Percentiles rank a stretch among this genome's conserved stretches.
Conservation (phyloP, 192 early-diverging fungal genomes). For the Rhizophagus prolifer region DNA sequence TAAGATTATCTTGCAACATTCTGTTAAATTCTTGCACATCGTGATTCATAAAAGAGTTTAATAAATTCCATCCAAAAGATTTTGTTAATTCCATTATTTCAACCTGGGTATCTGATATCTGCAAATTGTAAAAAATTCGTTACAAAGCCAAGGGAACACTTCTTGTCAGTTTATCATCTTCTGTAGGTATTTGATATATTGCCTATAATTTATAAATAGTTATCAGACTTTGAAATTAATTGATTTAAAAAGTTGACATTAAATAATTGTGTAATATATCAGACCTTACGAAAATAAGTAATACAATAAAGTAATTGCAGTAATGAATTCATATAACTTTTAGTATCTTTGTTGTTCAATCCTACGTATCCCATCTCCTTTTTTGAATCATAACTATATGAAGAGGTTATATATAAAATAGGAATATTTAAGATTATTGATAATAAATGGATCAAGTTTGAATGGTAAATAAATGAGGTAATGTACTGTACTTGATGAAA, state of each 20-base stretch:
- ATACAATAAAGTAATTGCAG: slow-evolving; percentile 95
- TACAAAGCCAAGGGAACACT: slow-evolving; percentile 89
- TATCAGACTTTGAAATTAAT: not conserved
- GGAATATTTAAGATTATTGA: no score
- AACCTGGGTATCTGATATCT: slow-evolving; percentile 68
- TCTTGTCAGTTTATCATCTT: slow-evolving; percentile 83
- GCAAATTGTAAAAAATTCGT: slow-evolving; percentile 91
- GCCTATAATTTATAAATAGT: slow-evolving; percentile 36
- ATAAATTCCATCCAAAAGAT: slow-evolving; percentile 95
- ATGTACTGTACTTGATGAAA: slow-evolving; percentile 78
- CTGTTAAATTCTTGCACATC: no score
- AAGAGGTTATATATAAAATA: slow-evolving; percentile 25
- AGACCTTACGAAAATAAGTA: slow-evolving; percentile 87
- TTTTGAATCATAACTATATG: slow-evolving; percentile 82
- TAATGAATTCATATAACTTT: slow-evolving; percentile 99
- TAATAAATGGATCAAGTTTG: slow-evolving; percentile 7
- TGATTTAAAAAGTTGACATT: not conserved
- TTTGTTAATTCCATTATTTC: slow-evolving; percentile 94
- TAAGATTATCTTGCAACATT: slow-evolving; percentile 94
- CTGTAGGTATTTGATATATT: slow-evolving; percentile 90
- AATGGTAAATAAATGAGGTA: slow-evolving; percentile 21
- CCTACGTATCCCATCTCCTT: slow-evolving; percentile 90
- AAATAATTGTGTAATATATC: no score
- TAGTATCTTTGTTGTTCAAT: slow-evolving; percentile 95
- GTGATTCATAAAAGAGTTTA: no score